A percentile compares a stretch with the other conserved stretches of the same genome.
Evolutionary conservation across 805 yeast genomes (phyloP).

Genomic region (Candida orba): DNA sequence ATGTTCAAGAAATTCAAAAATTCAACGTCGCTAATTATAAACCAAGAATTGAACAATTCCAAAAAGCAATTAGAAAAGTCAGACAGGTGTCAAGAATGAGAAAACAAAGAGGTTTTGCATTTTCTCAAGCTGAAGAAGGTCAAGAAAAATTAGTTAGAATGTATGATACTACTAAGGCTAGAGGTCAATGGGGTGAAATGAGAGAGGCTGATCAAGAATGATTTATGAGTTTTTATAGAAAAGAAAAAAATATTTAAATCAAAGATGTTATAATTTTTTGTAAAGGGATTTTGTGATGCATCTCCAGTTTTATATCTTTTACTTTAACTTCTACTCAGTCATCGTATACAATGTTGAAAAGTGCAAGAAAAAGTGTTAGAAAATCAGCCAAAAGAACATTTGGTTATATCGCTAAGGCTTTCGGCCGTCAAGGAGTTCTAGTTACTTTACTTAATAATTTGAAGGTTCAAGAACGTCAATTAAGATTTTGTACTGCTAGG

Average conservation of each 20-base stretch:
- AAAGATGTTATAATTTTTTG: too few species aligned
- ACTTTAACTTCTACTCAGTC: too few species aligned
- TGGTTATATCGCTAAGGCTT: conserved; percentile 83
- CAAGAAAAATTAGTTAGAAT: conserved; percentile 88
- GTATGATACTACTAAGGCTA: conserved; percentile 85
- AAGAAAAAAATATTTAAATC: too few species aligned
- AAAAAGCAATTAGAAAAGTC: conserved; percentile 92
- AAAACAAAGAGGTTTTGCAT: conserved; percentile 97
- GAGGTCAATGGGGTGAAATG: conserved; percentile 67
- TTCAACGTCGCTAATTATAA: conserved; percentile 87
- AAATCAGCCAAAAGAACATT: conserved; percentile 84
- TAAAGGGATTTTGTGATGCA: too few species aligned
- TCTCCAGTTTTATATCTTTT: too few species aligned
- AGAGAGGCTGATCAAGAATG: conserved; percentile 31
- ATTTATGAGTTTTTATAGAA: too few species aligned
- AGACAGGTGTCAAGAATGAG: conserved; percentile 98
- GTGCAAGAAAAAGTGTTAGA: conserved; percentile 69
- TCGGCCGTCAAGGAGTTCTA: conserved; percentile 93
- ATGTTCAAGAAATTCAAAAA: conserved; percentile 95
- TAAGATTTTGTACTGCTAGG: conserved; percentile 94
- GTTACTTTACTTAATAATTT: conserved; percentile 78
- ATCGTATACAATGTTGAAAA: conserved; percentile 78
- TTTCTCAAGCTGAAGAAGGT: conserved; percentile 92
- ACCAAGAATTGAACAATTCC: conserved; percentile 96
- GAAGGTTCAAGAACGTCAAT: conserved; percentile 90